Conservation (phyloP, 441 rosid genomes). For the Brassica balearica region DNA sequence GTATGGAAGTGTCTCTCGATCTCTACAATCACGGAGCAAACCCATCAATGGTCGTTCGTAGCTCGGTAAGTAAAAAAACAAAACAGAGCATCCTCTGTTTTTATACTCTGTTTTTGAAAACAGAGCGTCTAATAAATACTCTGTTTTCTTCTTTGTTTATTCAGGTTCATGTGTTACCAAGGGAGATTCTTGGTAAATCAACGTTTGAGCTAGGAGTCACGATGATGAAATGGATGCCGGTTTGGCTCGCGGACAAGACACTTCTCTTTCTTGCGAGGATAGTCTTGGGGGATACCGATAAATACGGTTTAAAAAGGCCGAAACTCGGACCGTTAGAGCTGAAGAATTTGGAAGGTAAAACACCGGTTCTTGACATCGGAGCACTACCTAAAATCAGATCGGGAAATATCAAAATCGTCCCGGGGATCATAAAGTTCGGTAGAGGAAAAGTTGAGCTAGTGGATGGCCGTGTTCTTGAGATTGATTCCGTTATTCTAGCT, state of each 20-base stretch:
- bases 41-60: slow-evolving; percentile 85
- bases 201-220: slow-evolving; percentile 63
- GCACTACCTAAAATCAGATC: slow-evolving; percentile 65
- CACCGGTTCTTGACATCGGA: slow-evolving; percentile 83
- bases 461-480: slow-evolving; percentile 56
- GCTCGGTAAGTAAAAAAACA: slow-evolving; percentile 60
- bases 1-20: slow-evolving; percentile 92
- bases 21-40: slow-evolving; percentile 66
- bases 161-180: slow-evolving; percentile 87
- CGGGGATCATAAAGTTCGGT: slow-evolving; percentile 66
- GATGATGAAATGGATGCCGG: slow-evolving; percentile 69
- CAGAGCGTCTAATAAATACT: not conserved
- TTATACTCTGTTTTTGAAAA: not conserved
- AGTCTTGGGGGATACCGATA: slow-evolving; percentile 59
- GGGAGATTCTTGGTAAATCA: slow-evolving; percentile 74
- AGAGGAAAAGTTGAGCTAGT: slow-evolving; percentile 65
- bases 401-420: slow-evolving; percentile 68
- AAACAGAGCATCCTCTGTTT: not conserved
- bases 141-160: not conserved
- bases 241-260: slow-evolving; percentile 71
- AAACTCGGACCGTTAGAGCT: slow-evolving; percentile 63
- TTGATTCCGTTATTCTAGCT: slow-evolving; percentile 78
- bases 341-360: slow-evolving; percentile 68
- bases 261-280: slow-evolving; percentile 55
- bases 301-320: slow-evolving; percentile 70